Evolutionary conservation across 805 yeast genomes (phyloP).

Genomic region (Saturnispora sanitii): DNA sequence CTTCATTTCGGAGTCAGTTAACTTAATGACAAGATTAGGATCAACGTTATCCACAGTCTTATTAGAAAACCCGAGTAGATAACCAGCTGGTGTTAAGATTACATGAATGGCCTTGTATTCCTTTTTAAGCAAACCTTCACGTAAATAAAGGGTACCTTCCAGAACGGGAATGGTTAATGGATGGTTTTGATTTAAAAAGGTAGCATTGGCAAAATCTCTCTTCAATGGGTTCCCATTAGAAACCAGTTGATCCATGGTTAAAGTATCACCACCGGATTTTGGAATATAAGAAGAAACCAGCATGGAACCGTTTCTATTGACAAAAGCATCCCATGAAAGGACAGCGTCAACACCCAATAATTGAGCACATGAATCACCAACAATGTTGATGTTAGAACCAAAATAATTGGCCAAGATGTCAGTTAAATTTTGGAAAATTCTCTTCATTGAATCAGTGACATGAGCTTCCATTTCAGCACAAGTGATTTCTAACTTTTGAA

Average conservation of each 20-base stretch:
- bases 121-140: conserved; percentile 33
- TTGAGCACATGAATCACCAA: conserved; percentile 22
- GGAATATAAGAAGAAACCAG: conserved; percentile 20
- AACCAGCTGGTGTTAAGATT: conserved; percentile 37
- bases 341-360: conserved; percentile 29
- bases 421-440: conserved; percentile 26
- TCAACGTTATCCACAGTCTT: conserved; percentile 32
- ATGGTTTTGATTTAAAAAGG: conserved; percentile 33
- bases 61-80: conserved; percentile 37
- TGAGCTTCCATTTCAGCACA: conserved; percentile 35
- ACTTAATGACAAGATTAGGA: conserved; percentile 36
- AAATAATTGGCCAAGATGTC: conserved; percentile 25
- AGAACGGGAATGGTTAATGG: conserved; percentile 34
- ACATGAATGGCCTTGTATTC: conserved; percentile 36
- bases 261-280: conserved; percentile 3
- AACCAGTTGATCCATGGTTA: conserved; percentile 8
- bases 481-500: conserved; percentile 32
- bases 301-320: conserved; percentile 22
- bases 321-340: conserved; percentile 38
- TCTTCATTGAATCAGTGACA: conserved; percentile 32
- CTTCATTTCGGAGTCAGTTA: conserved; percentile 37
- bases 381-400: conserved; percentile 22
- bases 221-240: conserved; percentile 18
- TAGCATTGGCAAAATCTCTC: conserved; percentile 28
- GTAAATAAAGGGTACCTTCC: conserved; percentile 38